Base-by-base conservation (phyloP, 139 green algal genomes). In the Pleodorina starrii region DNA sequence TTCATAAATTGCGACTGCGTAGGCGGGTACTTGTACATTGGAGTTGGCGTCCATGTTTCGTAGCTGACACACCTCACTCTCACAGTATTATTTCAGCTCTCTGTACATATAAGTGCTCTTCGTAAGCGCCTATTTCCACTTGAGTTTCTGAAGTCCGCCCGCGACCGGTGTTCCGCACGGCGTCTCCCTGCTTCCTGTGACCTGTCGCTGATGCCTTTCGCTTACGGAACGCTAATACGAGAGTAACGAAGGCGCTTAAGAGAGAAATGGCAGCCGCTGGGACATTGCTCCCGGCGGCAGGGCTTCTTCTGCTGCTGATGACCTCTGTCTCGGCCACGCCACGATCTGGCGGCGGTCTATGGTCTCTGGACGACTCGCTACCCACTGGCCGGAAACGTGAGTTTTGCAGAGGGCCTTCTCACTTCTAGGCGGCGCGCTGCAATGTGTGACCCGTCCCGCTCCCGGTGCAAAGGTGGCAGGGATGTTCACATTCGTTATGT, bases 211-310 rank as follows among this genome's bases (percentile, higher is more conserved):
- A 73, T 73, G 63, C 63, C 27, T 23, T 38, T 73, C 63, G 63
- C 63, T 36, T 21, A 35, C 63, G 63, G 2, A 73, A 38, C 63
- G 35, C 35, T 35, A 19, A 48, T 2, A 40, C 35, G 19, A 14
- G 38, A 43, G 19, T 46, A 76, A 76, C 38, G 14, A 46, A 57
- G 19, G 27, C 9, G 9, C 72, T 35, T 59, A 36, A 36, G 14
- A 80, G 38, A 23, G 25, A 42, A 82, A 82, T 82, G 74, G 74
- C 44, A 43, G 74, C 74, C 74, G 74, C 74, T 82, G 74, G 74
- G 74, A 82, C 27, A 11, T 60, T 63, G 44, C 9, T 82, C 74
- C 74, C 74, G 74, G 74, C 74, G 74, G 74, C 74, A 82, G 74
- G 74, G 25, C 46, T 82, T 23, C 44, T 66, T 5, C 74, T 82